Evolutionary conservation across 2,329 filamentous ascomycete species (phyloP), one percentile per base, ranked within the genome.

Genomic region (Sphaerulina musiva): DNA sequence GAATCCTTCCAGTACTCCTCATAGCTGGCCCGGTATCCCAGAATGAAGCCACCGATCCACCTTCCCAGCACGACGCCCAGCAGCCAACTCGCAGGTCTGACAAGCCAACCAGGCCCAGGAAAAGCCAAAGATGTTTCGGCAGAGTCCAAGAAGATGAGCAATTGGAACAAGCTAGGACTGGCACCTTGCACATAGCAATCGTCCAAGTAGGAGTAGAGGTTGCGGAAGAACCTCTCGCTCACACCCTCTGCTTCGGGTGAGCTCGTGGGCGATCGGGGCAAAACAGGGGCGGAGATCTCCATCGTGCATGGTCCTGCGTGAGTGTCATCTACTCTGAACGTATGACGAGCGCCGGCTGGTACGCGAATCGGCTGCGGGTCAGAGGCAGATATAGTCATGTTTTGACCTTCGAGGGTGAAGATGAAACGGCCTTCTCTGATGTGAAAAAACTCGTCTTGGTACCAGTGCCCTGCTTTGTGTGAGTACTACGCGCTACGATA

Each of bases 201-300:
- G 14, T 68, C 64, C 31, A 66, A 61, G 44, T 66, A 67, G 17
- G 60, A 59, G 48, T 66, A 67, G 14, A 68, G 57, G 47, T 65
- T 65, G 12, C 64, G 57, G 50, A 66, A 66, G 59, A 66, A 67
- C 45, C 59, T 61, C 54, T 61, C 61, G 40, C 53, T 63, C 10
- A 58, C 51, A 23, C 64, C 65, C 6, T 59, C 46, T 17, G 55
- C 59, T 34, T 61, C 58, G 10, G 57, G 55, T 12, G 56, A 51
- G 10, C 51, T 46, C 5, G 42, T 23, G 8, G 59, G 26, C 34
- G 51, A 55, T 9, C 47, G 46, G 2, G 59, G 56, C 6, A 56
- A 59, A 5, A 61, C 44, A 12, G 48, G 51, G 14, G 62, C 63
- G 1, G 59, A 59, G 48, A 67, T 62, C 45, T 65, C 64, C 40